Evolutionary conservation across 2,329 filamentous ascomycete genomes (phyloP).

Genomic region (Myriosclerotinia curreyana): DNA sequence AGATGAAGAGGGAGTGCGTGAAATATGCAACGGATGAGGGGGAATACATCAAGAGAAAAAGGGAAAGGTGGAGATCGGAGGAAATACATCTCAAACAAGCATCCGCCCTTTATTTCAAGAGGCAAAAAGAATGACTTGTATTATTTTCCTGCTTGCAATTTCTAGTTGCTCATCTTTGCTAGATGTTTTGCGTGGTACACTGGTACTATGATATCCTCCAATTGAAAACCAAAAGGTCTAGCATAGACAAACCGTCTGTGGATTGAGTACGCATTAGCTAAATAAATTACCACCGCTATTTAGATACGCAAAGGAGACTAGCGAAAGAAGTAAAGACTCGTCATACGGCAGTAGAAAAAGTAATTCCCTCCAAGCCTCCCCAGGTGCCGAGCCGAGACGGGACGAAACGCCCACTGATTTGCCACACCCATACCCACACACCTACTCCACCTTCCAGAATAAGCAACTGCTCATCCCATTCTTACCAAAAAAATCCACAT

Average conservation of each 20-base stretch:
- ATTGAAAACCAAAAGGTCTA: background rate
- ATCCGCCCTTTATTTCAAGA: no score
- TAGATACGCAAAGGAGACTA: background rate
- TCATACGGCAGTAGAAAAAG: background rate
- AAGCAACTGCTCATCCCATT: background rate
- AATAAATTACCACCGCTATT: background rate
- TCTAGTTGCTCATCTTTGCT: background rate
- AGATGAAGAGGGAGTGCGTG: no score
- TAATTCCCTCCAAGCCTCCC: background rate
- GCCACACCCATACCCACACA: no score
- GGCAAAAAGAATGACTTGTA: background rate
- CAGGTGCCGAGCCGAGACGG: rapidly evolving
- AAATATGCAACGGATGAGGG: background rate
- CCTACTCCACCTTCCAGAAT: background rate
- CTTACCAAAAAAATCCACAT: background rate
- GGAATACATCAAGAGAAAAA: background rate
- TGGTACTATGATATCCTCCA: background rate
- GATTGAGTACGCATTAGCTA: background rate
- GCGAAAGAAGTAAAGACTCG: background rate
- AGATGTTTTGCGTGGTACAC: background rate
- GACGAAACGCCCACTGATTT: background rate
- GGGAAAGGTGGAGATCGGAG: background rate
- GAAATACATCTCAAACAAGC: background rate
- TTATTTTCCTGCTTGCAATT: background rate
- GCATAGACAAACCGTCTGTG: background rate